Percentiles rank a stretch among this genome's conserved stretches.
Conservation (phyloP, 371 early-diverging fungal species). For the Zychaea mexicana region DNA sequence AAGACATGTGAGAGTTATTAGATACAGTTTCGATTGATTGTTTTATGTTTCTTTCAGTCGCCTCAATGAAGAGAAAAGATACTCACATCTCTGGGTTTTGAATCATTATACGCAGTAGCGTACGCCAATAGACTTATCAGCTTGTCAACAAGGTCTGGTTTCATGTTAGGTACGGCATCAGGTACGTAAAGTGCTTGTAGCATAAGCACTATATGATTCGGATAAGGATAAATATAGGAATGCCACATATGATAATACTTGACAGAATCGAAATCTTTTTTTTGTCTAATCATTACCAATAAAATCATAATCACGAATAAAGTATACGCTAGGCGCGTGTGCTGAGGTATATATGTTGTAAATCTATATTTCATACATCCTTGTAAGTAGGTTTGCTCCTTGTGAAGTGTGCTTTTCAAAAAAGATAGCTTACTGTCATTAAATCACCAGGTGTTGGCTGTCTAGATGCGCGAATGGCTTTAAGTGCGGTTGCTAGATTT, state of each 20-base stretch:
- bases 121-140: slow-evolving; percentile 64
- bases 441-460: slow-evolving; percentile 70
- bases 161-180: slow-evolving; percentile 36
- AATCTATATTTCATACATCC: slow-evolving; percentile 35
- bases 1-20: neutral
- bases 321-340: slow-evolving; percentile 47
- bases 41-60: no score
- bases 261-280: neutral
- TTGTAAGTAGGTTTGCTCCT: no score
- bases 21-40: no score
- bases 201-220: slow-evolving; percentile 47
- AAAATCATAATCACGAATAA: slow-evolving; percentile 62
- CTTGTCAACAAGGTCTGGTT: slow-evolving; percentile 59
- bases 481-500: slow-evolving; percentile 54
- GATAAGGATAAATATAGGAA: slow-evolving; percentile 4
- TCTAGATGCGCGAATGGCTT: slow-evolving; percentile 54
- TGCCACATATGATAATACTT: neutral
- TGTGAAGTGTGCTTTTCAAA: neutral
- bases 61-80: neutral
- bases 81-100: slow-evolving; percentile 22
- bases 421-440: slow-evolving; percentile 35
- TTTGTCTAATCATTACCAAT: slow-evolving; percentile 34
- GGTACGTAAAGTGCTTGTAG: slow-evolving; percentile 53
- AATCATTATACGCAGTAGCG: slow-evolving; percentile 53
- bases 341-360: slow-evolving; percentile 46